Evolutionary conservation across 192 early-diverging fungal genomes (phyloP), one percentile per base, ranked within the genome.

Genomic region (Umbelopsis ramanniana): DNA sequence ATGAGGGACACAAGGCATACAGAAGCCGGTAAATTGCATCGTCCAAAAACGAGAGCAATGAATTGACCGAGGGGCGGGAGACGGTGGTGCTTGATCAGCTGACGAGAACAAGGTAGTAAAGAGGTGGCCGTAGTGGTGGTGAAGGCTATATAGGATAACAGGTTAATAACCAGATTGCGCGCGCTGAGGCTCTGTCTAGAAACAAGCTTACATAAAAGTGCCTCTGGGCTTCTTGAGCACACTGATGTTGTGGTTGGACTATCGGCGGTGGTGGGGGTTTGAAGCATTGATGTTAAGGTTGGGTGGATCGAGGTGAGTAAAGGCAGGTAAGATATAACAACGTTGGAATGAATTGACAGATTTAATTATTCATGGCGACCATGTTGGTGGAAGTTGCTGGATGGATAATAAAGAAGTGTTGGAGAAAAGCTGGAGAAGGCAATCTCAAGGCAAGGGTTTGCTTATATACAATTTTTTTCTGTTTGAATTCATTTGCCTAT

Each of bases 1-100:
- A 93, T 87, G 38, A 91, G 77, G 0, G 89, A 87, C 8, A 91
- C 86, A 3, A 91, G 60, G 23, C 72, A 76, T 7, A 80, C 79
- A n/a, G 57, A 76, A 15, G 79, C 74, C 48, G 79, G 52, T 15
- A 80, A 68, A 22, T 74, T 72, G 23, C 60, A 71, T 10, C 72
- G 66, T 19, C 57, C 35, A 48, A 80, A 76, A 46, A 80, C 68
- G 1, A 54, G 67, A 17, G 74, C 74, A 55, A 80, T 76, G 72
- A 80, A 80, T 76, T 76, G 74, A 33, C 69, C 24, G 23, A 80
- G 72, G 2, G 74, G 74, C 29, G 79, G 79, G 33, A 80, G 66
- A 19, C 35, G 71, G 46, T 70, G 73, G 33, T 74, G 72, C 19
- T 33, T 67, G 23, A 69, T 48, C 52, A 63, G 53, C 23, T 57